A percentile compares a stretch with the other conserved stretches of the same genome.
Evolutionary conservation across 2,329 filamentous ascomycete species (phyloP).

Genomic region (Pseudogymnoascus sp.): DNA sequence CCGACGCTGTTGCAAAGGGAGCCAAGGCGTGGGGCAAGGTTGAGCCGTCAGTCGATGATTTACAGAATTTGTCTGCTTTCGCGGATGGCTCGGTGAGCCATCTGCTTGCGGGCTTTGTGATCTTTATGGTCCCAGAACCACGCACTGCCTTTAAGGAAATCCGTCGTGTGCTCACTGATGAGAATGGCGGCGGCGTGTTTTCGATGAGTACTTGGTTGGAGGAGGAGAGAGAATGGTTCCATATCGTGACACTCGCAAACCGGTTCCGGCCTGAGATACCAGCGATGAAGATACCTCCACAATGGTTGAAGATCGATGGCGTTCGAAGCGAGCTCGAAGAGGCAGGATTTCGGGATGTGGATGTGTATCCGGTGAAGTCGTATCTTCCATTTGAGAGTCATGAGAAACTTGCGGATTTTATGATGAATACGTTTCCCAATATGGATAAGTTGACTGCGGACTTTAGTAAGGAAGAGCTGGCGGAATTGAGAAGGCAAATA

Average conservation of each 20-base stretch:
- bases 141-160: neutral
- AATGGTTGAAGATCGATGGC: slow-evolving; percentile 10
- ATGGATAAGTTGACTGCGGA: slow-evolving; percentile 9
- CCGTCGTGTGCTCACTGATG: neutral
- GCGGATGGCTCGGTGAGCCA: neutral
- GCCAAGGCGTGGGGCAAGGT: neutral
- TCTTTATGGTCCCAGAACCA: neutral
- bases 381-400: slow-evolving; percentile 13
- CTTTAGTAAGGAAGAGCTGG: slow-evolving; percentile 1
- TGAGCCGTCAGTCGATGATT: neutral
- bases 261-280: slow-evolving; percentile 4
- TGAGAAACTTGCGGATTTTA: neutral
- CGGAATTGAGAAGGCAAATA: neutral
- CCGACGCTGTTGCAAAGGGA: neutral
- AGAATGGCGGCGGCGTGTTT: slow-evolving; percentile 1
- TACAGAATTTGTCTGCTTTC: neutral
- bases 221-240: slow-evolving; percentile 1
- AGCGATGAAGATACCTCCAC: neutral
- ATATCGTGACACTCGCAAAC: slow-evolving; percentile 1
- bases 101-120: neutral
- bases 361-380: slow-evolving; percentile 6
- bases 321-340: slow-evolving; percentile 9
- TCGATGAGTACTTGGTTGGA: slow-evolving; percentile 7
- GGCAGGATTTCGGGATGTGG: slow-evolving; percentile 9
- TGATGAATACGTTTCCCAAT: slow-evolving; percentile 6